phyloP scores from a whole-genome alignment of 164 flowering plant genomes.

The Tetracentron sinense region DNA sequence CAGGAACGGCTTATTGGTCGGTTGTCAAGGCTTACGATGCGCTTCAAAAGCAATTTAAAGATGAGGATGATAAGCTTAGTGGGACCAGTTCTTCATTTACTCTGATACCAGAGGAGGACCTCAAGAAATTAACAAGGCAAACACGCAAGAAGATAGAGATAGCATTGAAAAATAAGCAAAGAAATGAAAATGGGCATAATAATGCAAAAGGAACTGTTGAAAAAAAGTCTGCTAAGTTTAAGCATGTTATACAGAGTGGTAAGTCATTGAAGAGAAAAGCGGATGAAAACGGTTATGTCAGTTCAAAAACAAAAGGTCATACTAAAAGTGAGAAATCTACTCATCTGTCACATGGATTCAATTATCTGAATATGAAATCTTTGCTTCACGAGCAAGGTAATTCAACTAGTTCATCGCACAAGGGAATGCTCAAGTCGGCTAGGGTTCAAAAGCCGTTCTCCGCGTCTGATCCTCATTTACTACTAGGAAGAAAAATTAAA shows the following conservation, averaged over 20 bases:
- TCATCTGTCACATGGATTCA: constrained; percentile 13
- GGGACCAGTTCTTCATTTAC: constrained; percentile 36
- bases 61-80: constrained; percentile 26
- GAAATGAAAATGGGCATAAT: constrained; percentile 22
- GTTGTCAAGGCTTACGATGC: constrained; percentile 58
- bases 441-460: no score
- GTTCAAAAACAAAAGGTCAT: constrained; percentile 9
- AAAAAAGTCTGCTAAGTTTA: constrained; percentile 25
- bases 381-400: constrained; percentile 10
- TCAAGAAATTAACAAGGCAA: constrained; percentile 71
- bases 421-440: constrained; percentile 3
- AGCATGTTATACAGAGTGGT: constrained; percentile 29
- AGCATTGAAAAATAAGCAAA: constrained; percentile 48
- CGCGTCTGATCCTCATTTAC: no score
- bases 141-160: constrained; percentile 62
- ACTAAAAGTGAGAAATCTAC: constrained; percentile 17
- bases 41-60: constrained; percentile 42
- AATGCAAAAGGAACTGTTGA: constrained; percentile 20
- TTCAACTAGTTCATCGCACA: constrained; percentile 8
- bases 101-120: constrained; percentile 54
- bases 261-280: constrained; percentile 37
- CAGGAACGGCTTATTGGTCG: constrained; percentile 72
- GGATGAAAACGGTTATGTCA: constrained; percentile 20
- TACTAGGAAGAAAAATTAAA: constrained; percentile 18
- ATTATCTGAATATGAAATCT: constrained; percentile 11